phyloP scores from a whole-genome alignment of 352 stramenopile species.

The Pythium aquatile region DNA sequence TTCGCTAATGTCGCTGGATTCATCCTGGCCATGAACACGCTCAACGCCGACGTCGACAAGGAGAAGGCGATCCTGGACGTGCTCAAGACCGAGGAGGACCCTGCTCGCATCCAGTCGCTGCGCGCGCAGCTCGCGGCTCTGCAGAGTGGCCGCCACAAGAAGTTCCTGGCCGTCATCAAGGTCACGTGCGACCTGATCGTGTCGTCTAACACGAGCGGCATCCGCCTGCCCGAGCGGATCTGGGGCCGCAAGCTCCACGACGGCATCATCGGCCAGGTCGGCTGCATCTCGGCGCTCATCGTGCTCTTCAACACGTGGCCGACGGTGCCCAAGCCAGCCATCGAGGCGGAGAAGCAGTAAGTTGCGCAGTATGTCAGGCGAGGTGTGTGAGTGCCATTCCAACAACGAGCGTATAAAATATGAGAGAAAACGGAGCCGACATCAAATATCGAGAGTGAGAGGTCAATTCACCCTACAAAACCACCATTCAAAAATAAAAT shows the following conservation, averaged over 20 bases:
- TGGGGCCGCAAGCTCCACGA: constrained; percentile 81
- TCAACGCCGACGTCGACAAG: constrained; percentile 78
- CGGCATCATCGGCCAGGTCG: constrained; percentile 76
- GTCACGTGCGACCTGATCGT: constrained; percentile 81
- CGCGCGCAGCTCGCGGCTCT: constrained; percentile 62
- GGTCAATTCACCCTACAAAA: background rate
- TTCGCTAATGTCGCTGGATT: constrained; percentile 82
- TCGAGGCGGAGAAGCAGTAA: constrained; percentile 20
- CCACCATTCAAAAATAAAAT: constrained; percentile 3
- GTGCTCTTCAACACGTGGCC: constrained; percentile 87
- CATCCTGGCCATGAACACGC: constrained; percentile 59
- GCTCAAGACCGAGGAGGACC: constrained; percentile 65
- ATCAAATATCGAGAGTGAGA: background rate
- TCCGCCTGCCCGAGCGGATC: constrained; percentile 76
- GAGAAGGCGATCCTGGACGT: constrained; percentile 77
- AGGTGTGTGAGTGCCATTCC: background rate
- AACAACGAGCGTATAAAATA: constrained; percentile 15
- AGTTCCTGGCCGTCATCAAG: constrained; percentile 81
- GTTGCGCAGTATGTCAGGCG: background rate
- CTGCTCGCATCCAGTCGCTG: constrained; percentile 45
- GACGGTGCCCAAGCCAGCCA: constrained; percentile 31
- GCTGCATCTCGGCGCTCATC: constrained; percentile 75
- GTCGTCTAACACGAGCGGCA: constrained; percentile 80
- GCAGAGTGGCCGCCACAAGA: constrained; percentile 66
- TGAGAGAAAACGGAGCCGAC: constrained; percentile 7